Evolutionary conservation across 2,329 filamentous ascomycete species (phyloP), one percentile per base, ranked within the genome.

Genomic region (Lasiodiplodia sp.): DNA sequence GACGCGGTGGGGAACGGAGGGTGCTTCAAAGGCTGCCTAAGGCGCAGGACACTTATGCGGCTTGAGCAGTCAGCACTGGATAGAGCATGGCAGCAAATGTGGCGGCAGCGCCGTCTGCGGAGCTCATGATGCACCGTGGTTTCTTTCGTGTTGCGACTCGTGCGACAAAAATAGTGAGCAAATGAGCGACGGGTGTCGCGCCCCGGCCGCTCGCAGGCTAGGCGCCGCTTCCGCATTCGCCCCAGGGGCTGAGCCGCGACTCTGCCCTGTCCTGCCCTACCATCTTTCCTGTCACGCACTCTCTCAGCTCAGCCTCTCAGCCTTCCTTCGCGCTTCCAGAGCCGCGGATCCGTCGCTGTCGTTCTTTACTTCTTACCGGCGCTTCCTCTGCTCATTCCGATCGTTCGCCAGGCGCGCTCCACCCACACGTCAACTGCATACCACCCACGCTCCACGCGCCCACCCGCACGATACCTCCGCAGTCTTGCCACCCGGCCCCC

Each of bases 1-100:
- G 37, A 87, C 88, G 64, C 85, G 94, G 77, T 97, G 94, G 94
- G 92, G 91, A 37, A 28, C 28, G 57, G 72, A 62, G 10, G 40
- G 62, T 44, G 67, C 31, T 31, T n/a, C 56, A 28, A 23, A 44
- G 56, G 31, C 37, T 37, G 11, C 55, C 21, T 60, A 21, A 60
- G 56, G 37, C 56, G 56, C 56, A 60, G 37, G 56, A 10, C 56
- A 18, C 8, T 44, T 34, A 18, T 64, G 60, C 44, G 60, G 60
- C 60, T 49, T n/a, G 18, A 34, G 58, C 44, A n/a, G 40, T 23
- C 25, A 51, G 58, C 58, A 51, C 40, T 51, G 58, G 58, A 63
- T 63, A 51, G 58, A 49, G 40, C 16, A 44, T 63, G 58, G 58
- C 40, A 51, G 44, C 16, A 34, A 44, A 37, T 31, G 49, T n/a